These are phyloP conservation scores for Sphagnum tenellum DNA, from an alignment of 225 moss, liverwort and hornwort genomes.

Conservation along the genomic window DNA sequence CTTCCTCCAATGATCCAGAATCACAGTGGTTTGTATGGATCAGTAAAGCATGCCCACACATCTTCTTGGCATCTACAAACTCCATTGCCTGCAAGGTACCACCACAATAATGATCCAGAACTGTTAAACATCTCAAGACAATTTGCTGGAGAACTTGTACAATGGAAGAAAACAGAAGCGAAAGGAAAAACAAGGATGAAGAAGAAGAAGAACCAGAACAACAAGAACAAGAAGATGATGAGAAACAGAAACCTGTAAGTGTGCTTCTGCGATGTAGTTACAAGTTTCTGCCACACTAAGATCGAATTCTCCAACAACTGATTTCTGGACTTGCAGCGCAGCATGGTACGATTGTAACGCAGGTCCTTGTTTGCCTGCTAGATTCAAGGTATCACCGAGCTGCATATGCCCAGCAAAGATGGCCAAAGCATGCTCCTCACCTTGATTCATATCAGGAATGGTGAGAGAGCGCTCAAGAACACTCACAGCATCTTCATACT, in stretches of 20 bases:
- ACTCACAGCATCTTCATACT: slow-evolving; percentile 31
- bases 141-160: neutral
- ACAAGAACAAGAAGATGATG: too few species aligned
- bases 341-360: slow-evolving; percentile 61
- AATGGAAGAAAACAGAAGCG: neutral
- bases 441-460: slow-evolving; percentile 20
- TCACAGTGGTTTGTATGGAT: slow-evolving; percentile 60
- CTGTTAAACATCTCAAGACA: neutral
- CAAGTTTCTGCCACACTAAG: slow-evolving; percentile 75
- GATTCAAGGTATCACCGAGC: slow-evolving; percentile 33
- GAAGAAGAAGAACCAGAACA: too few species aligned
- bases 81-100: slow-evolving; percentile 64
- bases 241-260: slow-evolving; percentile 50
- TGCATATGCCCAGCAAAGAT: slow-evolving; percentile 40
- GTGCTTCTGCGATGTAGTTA: slow-evolving; percentile 80
- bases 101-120: neutral
- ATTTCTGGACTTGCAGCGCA: slow-evolving; percentile 70
- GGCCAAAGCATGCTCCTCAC: slow-evolving; percentile 35
- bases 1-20: slow-evolving; percentile 70
- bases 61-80: slow-evolving; percentile 65
- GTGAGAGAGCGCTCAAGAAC: slow-evolving; percentile 30
- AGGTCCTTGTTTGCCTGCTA: slow-evolving; percentile 26
- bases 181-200: too few species aligned
- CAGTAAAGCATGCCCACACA: slow-evolving; percentile 61
- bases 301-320: slow-evolving; percentile 63